These are phyloP conservation scores for Hysterium pulicare DNA, from an alignment of 2,329 filamentous ascomycete species.

Conservation along the genomic window DNA sequence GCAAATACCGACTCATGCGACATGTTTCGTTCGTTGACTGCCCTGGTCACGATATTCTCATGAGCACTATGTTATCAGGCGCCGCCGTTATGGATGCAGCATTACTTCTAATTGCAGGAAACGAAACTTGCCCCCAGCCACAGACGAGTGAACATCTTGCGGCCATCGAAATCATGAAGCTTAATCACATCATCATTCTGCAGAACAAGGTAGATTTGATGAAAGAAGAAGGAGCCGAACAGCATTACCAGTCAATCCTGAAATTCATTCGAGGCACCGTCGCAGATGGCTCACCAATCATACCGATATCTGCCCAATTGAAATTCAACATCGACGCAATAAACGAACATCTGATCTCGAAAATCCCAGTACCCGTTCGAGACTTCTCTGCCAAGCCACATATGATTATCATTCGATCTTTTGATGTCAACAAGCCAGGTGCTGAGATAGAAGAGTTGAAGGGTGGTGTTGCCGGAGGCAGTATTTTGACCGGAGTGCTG, in stretches of 20 bases:
- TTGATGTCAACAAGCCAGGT: conserved; percentile 99
- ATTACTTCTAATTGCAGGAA: conserved; percentile 91
- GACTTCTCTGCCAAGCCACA: conserved; percentile 91
- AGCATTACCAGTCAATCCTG: conserved; percentile 94
- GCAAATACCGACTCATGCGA: conserved; percentile 77
- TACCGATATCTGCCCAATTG: conserved; percentile 94
- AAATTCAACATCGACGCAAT: conserved; percentile 99
- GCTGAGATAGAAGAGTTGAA: conserved; percentile 98
- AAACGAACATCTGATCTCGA: conserved; percentile 92
- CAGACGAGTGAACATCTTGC: conserved; percentile 98
- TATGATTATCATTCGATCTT: conserved; percentile 99
- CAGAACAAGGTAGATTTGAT: conserved; percentile 99
- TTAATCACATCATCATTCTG: conserved; percentile 98
- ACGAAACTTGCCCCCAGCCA: conserved; percentile 96
- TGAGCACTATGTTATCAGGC: conserved; percentile 99
- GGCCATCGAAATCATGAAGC: conserved; percentile 99
- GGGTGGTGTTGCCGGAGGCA: conserved; percentile 96
- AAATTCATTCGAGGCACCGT: conserved; percentile 99
- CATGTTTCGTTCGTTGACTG: conserved; percentile 84
- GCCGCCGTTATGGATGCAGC: conserved; percentile 99
- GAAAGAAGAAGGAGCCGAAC: conserved; percentile 87
- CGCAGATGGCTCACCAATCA: conserved; percentile 89
- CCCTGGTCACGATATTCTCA: conserved; percentile 99
- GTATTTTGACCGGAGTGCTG: conserved; percentile 91
- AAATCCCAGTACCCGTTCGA: conserved; percentile 85